Conservation (phyloP, 257 asterid genomes). For the Paulownia fortunei region DNA sequence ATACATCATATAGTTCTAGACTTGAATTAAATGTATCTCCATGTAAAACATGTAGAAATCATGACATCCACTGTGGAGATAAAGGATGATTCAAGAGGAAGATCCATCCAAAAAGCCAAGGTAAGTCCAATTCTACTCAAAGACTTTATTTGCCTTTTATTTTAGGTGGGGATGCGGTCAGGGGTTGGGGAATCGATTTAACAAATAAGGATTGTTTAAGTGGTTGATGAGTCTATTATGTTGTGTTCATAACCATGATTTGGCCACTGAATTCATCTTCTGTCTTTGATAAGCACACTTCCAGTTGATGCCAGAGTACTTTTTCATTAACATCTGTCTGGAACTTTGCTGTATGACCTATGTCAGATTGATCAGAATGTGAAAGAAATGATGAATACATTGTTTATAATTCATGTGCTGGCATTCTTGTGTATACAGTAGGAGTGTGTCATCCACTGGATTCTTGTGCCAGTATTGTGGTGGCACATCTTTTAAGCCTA, state of each 20-base stretch:
- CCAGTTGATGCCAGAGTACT: not conserved
- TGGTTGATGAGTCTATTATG: not conserved
- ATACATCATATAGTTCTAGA: not conserved
- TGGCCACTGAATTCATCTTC: not conserved
- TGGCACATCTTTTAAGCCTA: not conserved
- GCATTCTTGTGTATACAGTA: not conserved
- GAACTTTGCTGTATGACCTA: not conserved
- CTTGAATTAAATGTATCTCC: slow-evolving; percentile 24
- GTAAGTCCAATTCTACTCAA: slow-evolving; percentile 35
- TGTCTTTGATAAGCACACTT: not conserved
- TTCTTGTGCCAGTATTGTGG: not conserved
- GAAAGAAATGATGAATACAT: too few relatives aligned
- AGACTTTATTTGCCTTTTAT: not conserved
- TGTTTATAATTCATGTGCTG: too few relatives aligned
- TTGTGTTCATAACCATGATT: not conserved
- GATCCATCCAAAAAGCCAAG: slow-evolving; percentile 85
- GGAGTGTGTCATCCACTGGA: not conserved
- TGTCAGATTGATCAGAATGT: not conserved
- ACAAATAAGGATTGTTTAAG: not conserved
- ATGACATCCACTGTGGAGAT: slow-evolving; percentile 86
- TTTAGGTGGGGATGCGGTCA: not conserved
- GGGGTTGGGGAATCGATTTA: not conserved
- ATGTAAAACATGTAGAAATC: slow-evolving; percentile 58
- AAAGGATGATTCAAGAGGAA: slow-evolving; percentile 78
- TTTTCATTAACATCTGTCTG: too few relatives aligned